Percentiles rank a stretch among this genome's conserved stretches.
These are phyloP conservation scores for Ceratocystis smalleyi DNA, from an alignment of 2,329 filamentous ascomycete species.

Conservation along the genomic window DNA sequence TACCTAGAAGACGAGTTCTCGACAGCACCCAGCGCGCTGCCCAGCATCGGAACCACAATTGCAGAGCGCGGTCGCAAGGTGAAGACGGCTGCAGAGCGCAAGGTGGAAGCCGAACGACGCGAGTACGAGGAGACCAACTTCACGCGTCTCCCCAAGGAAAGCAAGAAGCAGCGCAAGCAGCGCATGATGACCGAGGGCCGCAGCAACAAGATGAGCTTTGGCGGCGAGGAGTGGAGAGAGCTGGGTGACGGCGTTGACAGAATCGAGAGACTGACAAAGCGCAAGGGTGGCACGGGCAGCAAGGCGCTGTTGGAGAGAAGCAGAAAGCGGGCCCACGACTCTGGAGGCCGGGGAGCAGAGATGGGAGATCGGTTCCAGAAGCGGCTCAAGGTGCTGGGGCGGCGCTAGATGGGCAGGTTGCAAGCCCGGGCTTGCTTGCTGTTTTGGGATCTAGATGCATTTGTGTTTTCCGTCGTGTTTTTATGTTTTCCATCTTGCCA, in stretches of 20 bases:
- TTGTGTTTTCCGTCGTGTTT: not conserved
- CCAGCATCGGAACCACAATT: constrained; percentile 85
- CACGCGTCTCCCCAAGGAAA: constrained; percentile 66
- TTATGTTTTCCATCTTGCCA: not conserved
- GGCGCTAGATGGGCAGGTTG: constrained; percentile 2
- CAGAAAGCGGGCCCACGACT: constrained; percentile 60
- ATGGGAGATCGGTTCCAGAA: constrained; percentile 65
- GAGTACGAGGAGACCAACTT: constrained; percentile 92
- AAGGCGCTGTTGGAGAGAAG: constrained; percentile 63
- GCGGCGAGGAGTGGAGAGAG: constrained; percentile 84
- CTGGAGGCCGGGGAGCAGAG: constrained; percentile 38
- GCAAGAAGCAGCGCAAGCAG: constrained; percentile 72
- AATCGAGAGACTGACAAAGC: constrained; percentile 67
- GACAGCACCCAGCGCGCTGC: constrained; percentile 62
- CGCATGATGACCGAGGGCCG: constrained; percentile 30
- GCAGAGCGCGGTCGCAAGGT: constrained; percentile 59
- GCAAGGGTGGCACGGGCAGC: constrained; percentile 43
- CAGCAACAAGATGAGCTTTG: constrained; percentile 48
- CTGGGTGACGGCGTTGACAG: constrained; percentile 74
- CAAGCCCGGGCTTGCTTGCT: not conserved
- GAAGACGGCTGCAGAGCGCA: constrained; percentile 62
- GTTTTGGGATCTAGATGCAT: not conserved
- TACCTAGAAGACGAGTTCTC: constrained; percentile 79
- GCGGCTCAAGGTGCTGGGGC: constrained; percentile 40
- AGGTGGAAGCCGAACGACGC: constrained; percentile 60